phyloP scores from a whole-genome alignment of 495 filamentous ascomycete species.

The Jackrogersella multiformis region DNA sequence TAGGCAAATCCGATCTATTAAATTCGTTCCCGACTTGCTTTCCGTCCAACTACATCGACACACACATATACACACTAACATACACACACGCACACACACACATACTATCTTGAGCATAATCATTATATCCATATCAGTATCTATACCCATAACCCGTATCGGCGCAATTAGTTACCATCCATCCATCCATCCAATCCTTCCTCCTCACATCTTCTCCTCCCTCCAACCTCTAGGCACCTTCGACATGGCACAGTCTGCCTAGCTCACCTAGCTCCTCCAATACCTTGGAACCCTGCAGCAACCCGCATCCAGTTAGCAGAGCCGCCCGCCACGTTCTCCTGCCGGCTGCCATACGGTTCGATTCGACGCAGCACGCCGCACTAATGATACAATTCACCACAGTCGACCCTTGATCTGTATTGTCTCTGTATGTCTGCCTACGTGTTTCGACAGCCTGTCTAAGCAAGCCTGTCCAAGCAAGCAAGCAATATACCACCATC shows the following conservation, averaged over 20 bases:
- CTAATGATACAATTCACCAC: conserved; percentile 18
- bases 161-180: conserved; percentile 9
- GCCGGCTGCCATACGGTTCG: conserved; percentile 13
- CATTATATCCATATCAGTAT: background rate
- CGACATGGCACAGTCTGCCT: conserved; percentile 43
- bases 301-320: conserved; percentile 49
- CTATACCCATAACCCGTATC: conserved; percentile 3
- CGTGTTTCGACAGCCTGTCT: conserved; percentile 33
- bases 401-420: conserved; percentile 16
- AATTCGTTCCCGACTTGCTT: conserved; percentile 8
- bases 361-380: too few species aligned
- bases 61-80: background rate
- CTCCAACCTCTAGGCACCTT: conserved; percentile 6
- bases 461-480: too few species aligned
- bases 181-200: background rate
- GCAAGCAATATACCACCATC: too few species aligned
- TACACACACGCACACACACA: too few species aligned
- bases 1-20: conserved; percentile 22
- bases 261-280: conserved; percentile 35
- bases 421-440: conserved; percentile 40
- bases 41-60: conserved; percentile 6
- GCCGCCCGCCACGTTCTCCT: conserved; percentile 44
- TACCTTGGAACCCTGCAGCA: conserved; percentile 40
- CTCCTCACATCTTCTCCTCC: background rate
- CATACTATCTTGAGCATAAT: background rate